These are phyloP conservation scores for Lablab purpureus DNA, from an alignment of 306 rosid species.

Conservation along the genomic window DNA sequence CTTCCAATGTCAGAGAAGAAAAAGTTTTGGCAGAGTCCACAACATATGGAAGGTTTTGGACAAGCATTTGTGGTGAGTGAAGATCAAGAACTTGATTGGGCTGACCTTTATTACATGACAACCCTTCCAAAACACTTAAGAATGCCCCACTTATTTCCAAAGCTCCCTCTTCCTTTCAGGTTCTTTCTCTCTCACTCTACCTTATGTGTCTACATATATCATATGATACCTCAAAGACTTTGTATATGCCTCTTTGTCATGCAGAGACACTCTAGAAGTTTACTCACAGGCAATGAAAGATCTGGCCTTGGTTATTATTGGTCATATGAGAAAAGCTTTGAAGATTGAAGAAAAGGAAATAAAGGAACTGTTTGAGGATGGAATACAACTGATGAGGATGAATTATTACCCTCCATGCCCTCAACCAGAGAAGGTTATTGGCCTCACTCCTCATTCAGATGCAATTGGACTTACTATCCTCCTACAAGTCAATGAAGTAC, in stretches of 20 bases:
- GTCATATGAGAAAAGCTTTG: constrained; percentile 2
- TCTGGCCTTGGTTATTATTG: background rate
- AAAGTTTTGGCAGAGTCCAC: constrained; percentile 1
- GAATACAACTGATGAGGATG: constrained; percentile 16
- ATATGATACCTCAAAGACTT: background rate
- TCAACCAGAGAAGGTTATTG: background rate
- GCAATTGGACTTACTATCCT: background rate
- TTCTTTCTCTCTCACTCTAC: background rate
- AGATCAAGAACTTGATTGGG: constrained; percentile 16
- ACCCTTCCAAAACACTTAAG: constrained; percentile 1
- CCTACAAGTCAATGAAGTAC: background rate
- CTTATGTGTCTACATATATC: background rate
- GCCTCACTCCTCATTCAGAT: constrained; percentile 1
- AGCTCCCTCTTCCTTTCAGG: constrained; percentile 23
- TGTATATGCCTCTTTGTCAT: background rate
- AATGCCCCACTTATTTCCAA: constrained; percentile 16
- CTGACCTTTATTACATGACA: constrained; percentile 5
- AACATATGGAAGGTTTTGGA: constrained; percentile 22
- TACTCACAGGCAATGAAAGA: constrained; percentile 10
- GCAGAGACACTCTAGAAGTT: constrained; percentile 1
- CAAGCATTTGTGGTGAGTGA: constrained; percentile 31
- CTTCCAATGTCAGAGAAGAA: constrained; percentile 22
- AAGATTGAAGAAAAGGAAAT: constrained; percentile 6
- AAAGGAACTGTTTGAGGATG: background rate
- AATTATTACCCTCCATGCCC: constrained; percentile 18